Base-by-base conservation (phyloP, 306 rosid species). In the Dryas octopetala region DNA sequence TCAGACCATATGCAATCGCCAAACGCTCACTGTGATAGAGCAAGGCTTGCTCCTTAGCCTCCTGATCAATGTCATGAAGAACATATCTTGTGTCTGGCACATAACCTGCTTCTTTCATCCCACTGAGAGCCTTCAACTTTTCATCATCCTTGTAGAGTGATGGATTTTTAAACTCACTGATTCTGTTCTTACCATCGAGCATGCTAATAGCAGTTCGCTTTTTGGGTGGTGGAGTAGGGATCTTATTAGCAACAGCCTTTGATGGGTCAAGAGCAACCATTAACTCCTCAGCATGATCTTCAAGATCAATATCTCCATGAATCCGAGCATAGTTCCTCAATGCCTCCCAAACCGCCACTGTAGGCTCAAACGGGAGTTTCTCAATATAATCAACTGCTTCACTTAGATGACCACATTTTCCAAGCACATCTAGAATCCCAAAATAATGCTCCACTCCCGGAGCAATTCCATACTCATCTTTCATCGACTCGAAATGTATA, bases 41-140 rank as follows among this genome's bases (percentile, higher is more conserved):
- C 88, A 90, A 86, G 19, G 96, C 94, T 81, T 90, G 92, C 85
- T 92, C 98, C 79, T 92, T 92, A 40, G 98, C 98, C 87, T 92
- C 98, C 85, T 88, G 97, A 80, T 92, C 96, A 55, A 92, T 92
- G 86, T 92, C 96, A 70, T 88, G 97, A 78, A 92, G 96, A 76
- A 92, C 97, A 63, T 92, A 90, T 81, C 93, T 81, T 23, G 96
- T 92, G 85, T 92, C 96, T 2, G 96, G 92, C 64, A 90, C 93
- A 80, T 88, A 92, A 19, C 88, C 89, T 0, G 85, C 86, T 17
- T 77, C 92, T 75, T 83, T 92, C 96, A 88, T 88, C 57, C 71
- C 87, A 78, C 15, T 84, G 48, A 86, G 58, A 66, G 96, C 94
- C 79, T 84, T 90, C 15, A 88, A 79, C 85, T 90, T 92, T 62